Evolutionary conservation across 306 rosid genomes (phyloP).

Genomic region (Inga laurina): DNA sequence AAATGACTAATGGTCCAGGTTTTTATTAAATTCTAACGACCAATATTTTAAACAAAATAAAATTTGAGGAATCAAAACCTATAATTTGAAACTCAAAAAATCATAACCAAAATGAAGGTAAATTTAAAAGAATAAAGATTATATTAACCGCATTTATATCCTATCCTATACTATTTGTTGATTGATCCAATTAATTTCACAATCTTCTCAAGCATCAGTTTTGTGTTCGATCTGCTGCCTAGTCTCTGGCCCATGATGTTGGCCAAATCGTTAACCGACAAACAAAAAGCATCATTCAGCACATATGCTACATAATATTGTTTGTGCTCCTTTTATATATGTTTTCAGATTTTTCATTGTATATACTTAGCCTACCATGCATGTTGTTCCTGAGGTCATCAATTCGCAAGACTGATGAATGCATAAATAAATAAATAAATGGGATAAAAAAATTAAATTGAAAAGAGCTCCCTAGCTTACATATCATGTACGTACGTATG

Average conservation of each 20-base stretch:
- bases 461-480: background rate
- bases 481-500: background rate
- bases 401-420: background rate
- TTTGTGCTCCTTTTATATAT: background rate
- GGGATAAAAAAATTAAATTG: background rate
- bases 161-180: background rate
- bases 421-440: background rate
- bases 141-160: background rate
- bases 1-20: too few species aligned
- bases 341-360: background rate
- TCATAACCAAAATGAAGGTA: too few species aligned
- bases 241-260: background rate
- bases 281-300: background rate
- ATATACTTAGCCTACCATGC: background rate
- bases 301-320: background rate
- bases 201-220: background rate
- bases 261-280: background rate
- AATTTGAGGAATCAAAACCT: too few species aligned
- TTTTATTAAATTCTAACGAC: too few species aligned
- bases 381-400: background rate
- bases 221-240: background rate
- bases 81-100: too few species aligned
- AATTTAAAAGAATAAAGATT: too few species aligned
- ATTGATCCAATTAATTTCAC: background rate
- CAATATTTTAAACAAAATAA: too few species aligned